Evolutionary conservation across 2,329 filamentous ascomycete genomes (phyloP).

Genomic region (Fusarium sp.): DNA sequence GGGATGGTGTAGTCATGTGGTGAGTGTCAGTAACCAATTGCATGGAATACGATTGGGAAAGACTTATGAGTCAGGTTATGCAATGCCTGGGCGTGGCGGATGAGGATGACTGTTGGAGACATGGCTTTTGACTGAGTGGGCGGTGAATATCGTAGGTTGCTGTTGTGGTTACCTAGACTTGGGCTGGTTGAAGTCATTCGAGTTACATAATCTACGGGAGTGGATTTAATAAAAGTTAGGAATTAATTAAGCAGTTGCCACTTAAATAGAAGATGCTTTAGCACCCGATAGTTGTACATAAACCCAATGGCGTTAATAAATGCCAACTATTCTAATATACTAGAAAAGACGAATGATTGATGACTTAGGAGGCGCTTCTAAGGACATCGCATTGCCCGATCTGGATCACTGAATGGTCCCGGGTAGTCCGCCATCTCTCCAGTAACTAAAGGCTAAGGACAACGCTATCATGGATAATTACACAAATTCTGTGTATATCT

Average conservation of each 20-base stretch:
- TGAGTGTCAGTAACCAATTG: conserved; percentile 13
- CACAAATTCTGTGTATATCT: not conserved
- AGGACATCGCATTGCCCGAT: not conserved
- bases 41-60: not conserved
- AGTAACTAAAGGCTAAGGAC: not conserved
- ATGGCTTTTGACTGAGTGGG: conserved; percentile 48
- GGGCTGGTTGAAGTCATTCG: not conserved
- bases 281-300: not conserved
- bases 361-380: not conserved
- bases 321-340: not conserved
- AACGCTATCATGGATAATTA: not conserved
- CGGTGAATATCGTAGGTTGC: not conserved
- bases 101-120: conserved; percentile 76
- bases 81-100: conserved; percentile 86
- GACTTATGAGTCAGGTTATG: conserved; percentile 66
- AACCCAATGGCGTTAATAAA: not conserved
- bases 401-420: not conserved
- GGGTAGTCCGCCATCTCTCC: not conserved
- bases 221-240: not conserved
- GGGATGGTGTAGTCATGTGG: conserved; percentile 60
- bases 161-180: conserved; percentile 3
- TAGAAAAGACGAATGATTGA: not conserved
- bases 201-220: not conserved
- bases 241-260: not conserved
- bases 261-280: not conserved